Evolutionary conservation across 1,284 basidiomycete genomes (phyloP), one percentile per base, ranked within the genome.

Genomic region (Marasmius oreades): DNA sequence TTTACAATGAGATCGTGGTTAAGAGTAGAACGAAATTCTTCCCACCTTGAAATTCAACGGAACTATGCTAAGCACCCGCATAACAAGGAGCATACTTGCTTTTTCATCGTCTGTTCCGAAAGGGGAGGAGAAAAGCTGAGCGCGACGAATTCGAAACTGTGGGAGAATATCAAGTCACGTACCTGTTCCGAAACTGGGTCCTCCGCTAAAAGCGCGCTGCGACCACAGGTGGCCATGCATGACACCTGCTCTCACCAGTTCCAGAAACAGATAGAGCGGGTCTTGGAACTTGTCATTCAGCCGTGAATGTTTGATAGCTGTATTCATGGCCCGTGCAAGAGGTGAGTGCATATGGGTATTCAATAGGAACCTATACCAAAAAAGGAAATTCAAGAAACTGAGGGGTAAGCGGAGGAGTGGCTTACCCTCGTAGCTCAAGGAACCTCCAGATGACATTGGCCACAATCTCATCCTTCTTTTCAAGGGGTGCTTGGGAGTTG

Each of bases 221-320:
- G 92, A 92, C 88, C 93, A 98, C 56, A 91, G 76, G 66, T 95
- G 88, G 1, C 93, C 93, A 68, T 99, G 95, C 79, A 99, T 89
- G 12, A 97, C 95, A 0, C 94, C 93, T 11, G 95, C 94, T 63
- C 96, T 83, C 60, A 98, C 86, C 55, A 97, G 84, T 76, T 99
- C 92, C 71, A 96, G 78, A 73, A 97, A 90, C 69, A 96, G 74
- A 72, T 96, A 96, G 3, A 99, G 77, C 5, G 97, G 85, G 73
- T 99, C 97, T 72, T 99, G 96, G 77, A 99, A 95, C 74, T 97
- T 98, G 79, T 99, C 96, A 70, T 96, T 98, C 62, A 98, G 76
- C 45, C 91, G 85, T 2, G 90, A 83, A 28, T 78, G 77, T 62
- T 85, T 82, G 65, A 95, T 79, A 2, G 93, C 93, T 31, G 82